These are phyloP conservation scores for Amanita phalloides DNA, from an alignment of 768 basidiomycete genomes.

Conservation along the genomic window DNA sequence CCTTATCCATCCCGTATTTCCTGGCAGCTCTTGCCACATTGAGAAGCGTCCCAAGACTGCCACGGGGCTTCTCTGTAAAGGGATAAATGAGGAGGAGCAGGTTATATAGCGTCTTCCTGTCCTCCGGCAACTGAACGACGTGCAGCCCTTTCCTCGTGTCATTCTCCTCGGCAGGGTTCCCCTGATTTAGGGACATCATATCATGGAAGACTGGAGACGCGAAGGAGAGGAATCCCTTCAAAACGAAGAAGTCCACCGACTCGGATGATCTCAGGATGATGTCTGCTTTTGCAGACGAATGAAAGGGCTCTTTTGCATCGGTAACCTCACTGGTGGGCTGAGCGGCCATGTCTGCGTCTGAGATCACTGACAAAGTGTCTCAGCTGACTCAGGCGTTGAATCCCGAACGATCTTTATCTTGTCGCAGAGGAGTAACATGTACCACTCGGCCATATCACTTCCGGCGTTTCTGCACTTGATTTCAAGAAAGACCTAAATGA, in stretches of 20 bases:
- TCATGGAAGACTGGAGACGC: constrained; percentile 20
- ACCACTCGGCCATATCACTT: too few species aligned
- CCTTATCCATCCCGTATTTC: constrained; percentile 2
- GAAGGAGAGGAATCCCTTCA: constrained; percentile 16
- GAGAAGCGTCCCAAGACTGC: background rate
- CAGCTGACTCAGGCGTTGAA: too few species aligned
- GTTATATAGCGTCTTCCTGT: constrained; percentile 6
- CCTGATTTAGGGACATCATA: constrained; percentile 14
- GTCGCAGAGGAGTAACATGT: too few species aligned
- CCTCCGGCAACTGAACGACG: constrained; percentile 8
- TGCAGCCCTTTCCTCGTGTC: constrained; percentile 6
- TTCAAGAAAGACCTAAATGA: too few species aligned
- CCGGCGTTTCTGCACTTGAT: too few species aligned
- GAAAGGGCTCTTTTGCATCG: background rate
- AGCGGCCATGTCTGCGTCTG: background rate
- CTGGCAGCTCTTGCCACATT: background rate
- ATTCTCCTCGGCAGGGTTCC: too few species aligned
- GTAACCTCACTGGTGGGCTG: background rate
- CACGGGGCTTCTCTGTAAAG: background rate
- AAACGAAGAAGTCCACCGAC: constrained; percentile 19
- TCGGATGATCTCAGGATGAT: constrained; percentile 19
- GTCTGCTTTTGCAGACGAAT: constrained; percentile 10
- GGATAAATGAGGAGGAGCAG: constrained; percentile 8
- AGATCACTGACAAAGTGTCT: too few species aligned
- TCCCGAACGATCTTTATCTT: too few species aligned